Conservation (phyloP, 106 monocot species). For the Platanthera zijinensis region DNA sequence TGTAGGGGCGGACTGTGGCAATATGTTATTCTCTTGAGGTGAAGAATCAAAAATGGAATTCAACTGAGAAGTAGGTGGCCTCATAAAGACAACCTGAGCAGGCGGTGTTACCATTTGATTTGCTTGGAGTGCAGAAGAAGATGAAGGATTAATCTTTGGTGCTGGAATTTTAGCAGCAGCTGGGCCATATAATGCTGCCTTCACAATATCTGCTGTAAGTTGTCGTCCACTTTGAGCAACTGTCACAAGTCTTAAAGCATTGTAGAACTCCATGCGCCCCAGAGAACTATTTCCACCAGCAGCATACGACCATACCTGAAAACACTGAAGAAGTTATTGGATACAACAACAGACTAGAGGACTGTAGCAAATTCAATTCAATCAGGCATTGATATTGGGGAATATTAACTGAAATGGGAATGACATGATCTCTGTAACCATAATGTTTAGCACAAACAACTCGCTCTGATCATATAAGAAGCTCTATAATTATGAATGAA, state of each 20-base stretch:
- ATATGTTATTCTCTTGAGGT: conserved; percentile 8
- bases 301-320: conserved; percentile 11
- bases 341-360: background rate
- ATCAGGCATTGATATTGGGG: background rate
- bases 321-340: background rate
- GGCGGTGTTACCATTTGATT: background rate
- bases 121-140: conserved; percentile 4
- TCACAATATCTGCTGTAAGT: conserved; percentile 79
- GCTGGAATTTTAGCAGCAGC: conserved; percentile 88
- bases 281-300: conserved; percentile 74
- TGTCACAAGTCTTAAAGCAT: conserved; percentile 77
- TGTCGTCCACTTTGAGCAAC: conserved; percentile 80
- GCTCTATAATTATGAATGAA: background rate
- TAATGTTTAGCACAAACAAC: background rate
- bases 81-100: background rate
- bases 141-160: conserved; percentile 51
- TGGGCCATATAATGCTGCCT: conserved; percentile 80
- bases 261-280: conserved; percentile 82
- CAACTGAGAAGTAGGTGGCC: conserved; percentile 6
- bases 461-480: background rate
- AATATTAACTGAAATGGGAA: background rate
- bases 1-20: conserved; percentile 4
- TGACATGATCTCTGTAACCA: background rate
- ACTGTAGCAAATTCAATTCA: background rate
- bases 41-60: conserved; percentile 10